phyloP scores from a whole-genome alignment of 768 basidiomycete genomes.

The Pulveroboletus ravenelii region DNA sequence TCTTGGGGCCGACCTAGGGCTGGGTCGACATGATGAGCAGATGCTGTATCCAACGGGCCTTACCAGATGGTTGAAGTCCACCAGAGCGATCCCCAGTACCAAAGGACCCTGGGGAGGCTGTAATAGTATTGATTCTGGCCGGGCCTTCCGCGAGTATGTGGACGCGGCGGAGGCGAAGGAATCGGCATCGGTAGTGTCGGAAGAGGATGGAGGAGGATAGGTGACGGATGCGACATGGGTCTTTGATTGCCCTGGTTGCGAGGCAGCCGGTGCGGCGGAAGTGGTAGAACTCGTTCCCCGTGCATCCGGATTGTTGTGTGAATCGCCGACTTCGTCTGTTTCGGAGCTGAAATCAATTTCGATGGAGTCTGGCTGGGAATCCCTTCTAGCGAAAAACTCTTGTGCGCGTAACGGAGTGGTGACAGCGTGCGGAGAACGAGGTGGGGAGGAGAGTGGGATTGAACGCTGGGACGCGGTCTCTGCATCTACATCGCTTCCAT shows the following conservation, averaged over 20 bases:
- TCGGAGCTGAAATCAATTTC: constrained; percentile 54
- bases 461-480: constrained; percentile 80
- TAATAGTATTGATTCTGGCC: constrained; percentile 76
- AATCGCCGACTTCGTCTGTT: constrained; percentile 49
- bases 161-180: constrained; percentile 65
- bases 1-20: constrained; percentile 79
- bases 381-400: constrained; percentile 35
- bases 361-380: constrained; percentile 43
- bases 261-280: constrained; percentile 45
- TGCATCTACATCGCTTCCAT: constrained; percentile 53
- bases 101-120: constrained; percentile 52
- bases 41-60: constrained; percentile 16
- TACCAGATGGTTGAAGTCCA: constrained; percentile 94
- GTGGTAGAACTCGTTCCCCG: constrained; percentile 47
- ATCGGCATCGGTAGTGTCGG: constrained; percentile 42
- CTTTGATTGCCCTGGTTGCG: constrained; percentile 35
- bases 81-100: constrained; percentile 82
- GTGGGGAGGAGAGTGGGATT: constrained; percentile 66
- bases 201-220: constrained; percentile 55
- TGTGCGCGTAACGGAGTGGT: constrained; percentile 19
- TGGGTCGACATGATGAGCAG: constrained; percentile 13
- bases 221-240: constrained; percentile 36
- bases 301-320: constrained; percentile 31
- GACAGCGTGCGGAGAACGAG: constrained; percentile 44
- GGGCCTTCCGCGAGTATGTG: constrained; percentile 53